These are phyloP conservation scores for Ochromonas danica DNA, from an alignment of 108 stramenopile genomes.

Conservation along the genomic window DNA sequence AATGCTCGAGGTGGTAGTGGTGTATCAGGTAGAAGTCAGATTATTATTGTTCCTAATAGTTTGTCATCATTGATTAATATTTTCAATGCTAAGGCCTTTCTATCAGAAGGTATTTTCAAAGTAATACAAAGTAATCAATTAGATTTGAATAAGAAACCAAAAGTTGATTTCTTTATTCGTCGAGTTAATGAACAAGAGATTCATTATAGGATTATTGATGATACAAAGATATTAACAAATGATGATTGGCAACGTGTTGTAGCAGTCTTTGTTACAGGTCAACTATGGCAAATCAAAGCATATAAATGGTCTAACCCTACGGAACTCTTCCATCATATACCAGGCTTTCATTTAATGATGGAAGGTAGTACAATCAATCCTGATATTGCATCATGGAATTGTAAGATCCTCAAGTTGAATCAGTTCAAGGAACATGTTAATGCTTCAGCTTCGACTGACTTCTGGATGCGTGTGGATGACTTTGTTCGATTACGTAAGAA, in stretches of 20 bases:
- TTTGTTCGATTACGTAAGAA: constrained; percentile 11
- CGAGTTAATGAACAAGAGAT: constrained; percentile 56
- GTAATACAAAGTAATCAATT: too few relatives aligned
- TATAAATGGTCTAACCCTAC: constrained; percentile 62
- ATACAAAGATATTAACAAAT: constrained; percentile 55
- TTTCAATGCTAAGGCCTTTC: constrained; percentile 80
- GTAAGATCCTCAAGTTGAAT: constrained; percentile 38
- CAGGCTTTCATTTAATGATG: constrained; percentile 51
- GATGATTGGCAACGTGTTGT: constrained; percentile 88
- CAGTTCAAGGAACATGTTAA: constrained; percentile 22
- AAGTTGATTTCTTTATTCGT: too few relatives aligned
- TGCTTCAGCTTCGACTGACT: background rate
- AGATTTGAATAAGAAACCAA: too few relatives aligned
- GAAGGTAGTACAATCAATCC: constrained; percentile 39
- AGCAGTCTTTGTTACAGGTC: constrained; percentile 84
- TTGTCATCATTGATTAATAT: constrained; percentile 80
- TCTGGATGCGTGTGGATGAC: constrained; percentile 29
- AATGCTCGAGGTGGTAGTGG: too few relatives aligned
- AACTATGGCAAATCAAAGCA: constrained; percentile 94
- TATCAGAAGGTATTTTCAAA: constrained; percentile 72
- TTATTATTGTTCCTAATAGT: constrained; percentile 90
- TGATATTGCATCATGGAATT: constrained; percentile 37
- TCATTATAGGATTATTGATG: constrained; percentile 85
- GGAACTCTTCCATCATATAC: constrained; percentile 49
- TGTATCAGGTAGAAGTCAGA: constrained; percentile 37